Conservation (phyloP, 805 yeast species). For the Saccharomycopsis capsularis region DNA sequence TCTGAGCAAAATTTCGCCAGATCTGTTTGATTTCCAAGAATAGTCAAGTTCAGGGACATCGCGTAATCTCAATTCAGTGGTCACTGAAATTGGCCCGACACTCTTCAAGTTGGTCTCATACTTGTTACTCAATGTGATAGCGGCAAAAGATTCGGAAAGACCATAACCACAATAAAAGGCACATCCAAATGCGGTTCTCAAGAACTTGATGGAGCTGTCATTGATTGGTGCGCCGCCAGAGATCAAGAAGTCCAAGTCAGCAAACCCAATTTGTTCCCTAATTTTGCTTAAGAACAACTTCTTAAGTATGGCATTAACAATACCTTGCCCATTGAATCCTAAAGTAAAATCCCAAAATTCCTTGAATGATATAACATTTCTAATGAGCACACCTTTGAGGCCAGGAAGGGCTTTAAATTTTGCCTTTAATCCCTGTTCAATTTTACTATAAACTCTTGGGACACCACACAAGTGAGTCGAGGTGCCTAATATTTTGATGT, state of each 20-base stretch:
- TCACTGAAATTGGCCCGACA: conserved; percentile 44
- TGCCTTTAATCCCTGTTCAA: conserved; percentile 43
- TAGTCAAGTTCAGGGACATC: conserved; percentile 48
- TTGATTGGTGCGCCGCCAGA: conserved; percentile 60
- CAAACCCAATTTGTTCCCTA: conserved; percentile 34
- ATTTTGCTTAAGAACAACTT: conserved; percentile 30
- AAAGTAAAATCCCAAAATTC: conserved; percentile 11
- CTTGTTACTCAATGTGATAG: conserved; percentile 34
- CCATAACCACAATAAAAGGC: conserved; percentile 50
- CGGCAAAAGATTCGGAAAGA: conserved; percentile 59
- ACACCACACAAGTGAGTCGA: conserved; percentile 47
- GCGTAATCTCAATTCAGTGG: conserved; percentile 45
- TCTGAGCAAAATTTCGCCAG: conserved; percentile 51
- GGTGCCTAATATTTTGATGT: conserved; percentile 34
- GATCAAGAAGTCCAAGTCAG: conserved; percentile 29
- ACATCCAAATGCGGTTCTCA: conserved; percentile 43
- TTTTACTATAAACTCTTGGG: conserved; percentile 49
- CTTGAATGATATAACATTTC: conserved; percentile 11
- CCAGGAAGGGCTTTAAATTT: conserved; percentile 14
- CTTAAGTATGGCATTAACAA: conserved; percentile 5
- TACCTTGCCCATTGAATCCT: conserved; percentile 11
- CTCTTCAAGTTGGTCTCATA: conserved; percentile 35
- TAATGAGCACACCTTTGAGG: conserved; percentile 15
- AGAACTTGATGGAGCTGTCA: conserved; percentile 44
- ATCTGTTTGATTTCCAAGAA: conserved; percentile 26